Percentiles rank a stretch among this genome's conserved stretches.
Conservation (phyloP, 2,329 filamentous ascomycete genomes). For the Colletotrichum coccodes region DNA sequence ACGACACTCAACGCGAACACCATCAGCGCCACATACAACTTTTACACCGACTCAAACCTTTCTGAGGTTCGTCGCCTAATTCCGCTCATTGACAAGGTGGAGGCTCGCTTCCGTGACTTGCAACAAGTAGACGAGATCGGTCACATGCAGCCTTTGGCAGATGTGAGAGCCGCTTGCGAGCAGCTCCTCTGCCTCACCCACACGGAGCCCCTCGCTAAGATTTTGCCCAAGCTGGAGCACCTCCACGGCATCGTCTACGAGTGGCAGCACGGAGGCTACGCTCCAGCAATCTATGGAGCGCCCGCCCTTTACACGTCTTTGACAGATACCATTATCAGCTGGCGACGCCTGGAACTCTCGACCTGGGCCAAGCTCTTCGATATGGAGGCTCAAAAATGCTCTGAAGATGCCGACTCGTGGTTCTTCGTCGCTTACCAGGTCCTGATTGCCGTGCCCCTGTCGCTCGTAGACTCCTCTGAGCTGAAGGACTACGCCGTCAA, state of each 20-base stretch:
- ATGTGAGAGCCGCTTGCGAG: constrained; percentile 80
- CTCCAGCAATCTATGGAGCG: constrained; percentile 81
- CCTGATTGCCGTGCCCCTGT: constrained; percentile 79
- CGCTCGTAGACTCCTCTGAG: constrained; percentile 68
- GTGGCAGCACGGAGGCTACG: constrained; percentile 90
- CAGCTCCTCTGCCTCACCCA: constrained; percentile 81
- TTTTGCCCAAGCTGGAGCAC: constrained; percentile 88
- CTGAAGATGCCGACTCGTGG: constrained; percentile 86
- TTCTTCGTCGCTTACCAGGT: constrained; percentile 97
- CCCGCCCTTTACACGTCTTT: constrained; percentile 78
- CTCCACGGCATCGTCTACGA: constrained; percentile 87
- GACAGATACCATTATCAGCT: constrained; percentile 84
- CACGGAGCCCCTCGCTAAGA: constrained; percentile 84
- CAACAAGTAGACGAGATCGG: constrained; percentile 72
- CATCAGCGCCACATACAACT: constrained; percentile 74
- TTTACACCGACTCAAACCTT: constrained; percentile 86
- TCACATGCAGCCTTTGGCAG: constrained; percentile 79
- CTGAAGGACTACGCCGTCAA: constrained; percentile 72
- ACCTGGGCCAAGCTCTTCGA: constrained; percentile 94
- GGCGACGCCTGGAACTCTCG: constrained; percentile 89
- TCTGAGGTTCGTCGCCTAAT: constrained; percentile 80
- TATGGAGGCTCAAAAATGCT: constrained; percentile 80
- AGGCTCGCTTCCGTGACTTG: constrained; percentile 78
- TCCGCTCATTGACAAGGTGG: constrained; percentile 73
- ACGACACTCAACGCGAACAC: constrained; percentile 48